Conservation (phyloP, 257 asterid species). For the Solanum verrucosum region DNA sequence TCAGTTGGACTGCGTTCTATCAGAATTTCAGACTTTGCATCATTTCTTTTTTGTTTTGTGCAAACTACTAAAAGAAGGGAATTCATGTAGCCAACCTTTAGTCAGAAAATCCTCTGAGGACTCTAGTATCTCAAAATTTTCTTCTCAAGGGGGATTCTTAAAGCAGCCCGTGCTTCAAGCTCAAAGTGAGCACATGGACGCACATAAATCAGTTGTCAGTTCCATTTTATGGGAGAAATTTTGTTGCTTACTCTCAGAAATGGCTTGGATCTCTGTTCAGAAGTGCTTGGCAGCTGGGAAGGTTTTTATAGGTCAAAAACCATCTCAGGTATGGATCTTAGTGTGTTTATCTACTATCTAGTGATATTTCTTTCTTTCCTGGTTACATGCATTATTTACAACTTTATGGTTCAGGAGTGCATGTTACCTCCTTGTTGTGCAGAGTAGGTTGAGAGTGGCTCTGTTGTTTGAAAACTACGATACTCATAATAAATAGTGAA, state of each 20-base stretch:
- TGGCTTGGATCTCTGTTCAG: conserved; percentile 64
- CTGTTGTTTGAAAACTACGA: neutral
- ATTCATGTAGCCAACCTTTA: conserved; percentile 20
- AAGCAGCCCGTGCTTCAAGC: conserved; percentile 47
- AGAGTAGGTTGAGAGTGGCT: neutral
- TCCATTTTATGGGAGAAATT: conserved; percentile 54
- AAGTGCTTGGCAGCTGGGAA: conserved; percentile 86
- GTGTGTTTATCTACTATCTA: neutral
- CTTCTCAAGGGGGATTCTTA: conserved; percentile 78
- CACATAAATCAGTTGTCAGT: conserved; percentile 28
- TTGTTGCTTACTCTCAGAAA: conserved; percentile 54
- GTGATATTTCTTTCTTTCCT: conserved; percentile 4
- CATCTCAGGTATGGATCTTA: conserved; percentile 57
- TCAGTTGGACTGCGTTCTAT: conserved; percentile 61
- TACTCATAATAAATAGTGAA: neutral
- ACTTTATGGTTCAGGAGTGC: neutral
- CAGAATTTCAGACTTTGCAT: conserved; percentile 64
- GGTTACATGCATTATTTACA: neutral
- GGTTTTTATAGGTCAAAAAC: conserved; percentile 52
- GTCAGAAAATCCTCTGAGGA: conserved; percentile 26
- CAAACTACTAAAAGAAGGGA: conserved; percentile 84
- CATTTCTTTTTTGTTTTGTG: conserved; percentile 85
- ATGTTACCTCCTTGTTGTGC: neutral
- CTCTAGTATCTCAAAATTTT: conserved; percentile 29
- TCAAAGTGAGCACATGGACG: conserved; percentile 23